Evolutionary conservation across 257 asterid species (phyloP), one percentile per base, ranked within the genome.

Genomic region (Ilex asprella): DNA sequence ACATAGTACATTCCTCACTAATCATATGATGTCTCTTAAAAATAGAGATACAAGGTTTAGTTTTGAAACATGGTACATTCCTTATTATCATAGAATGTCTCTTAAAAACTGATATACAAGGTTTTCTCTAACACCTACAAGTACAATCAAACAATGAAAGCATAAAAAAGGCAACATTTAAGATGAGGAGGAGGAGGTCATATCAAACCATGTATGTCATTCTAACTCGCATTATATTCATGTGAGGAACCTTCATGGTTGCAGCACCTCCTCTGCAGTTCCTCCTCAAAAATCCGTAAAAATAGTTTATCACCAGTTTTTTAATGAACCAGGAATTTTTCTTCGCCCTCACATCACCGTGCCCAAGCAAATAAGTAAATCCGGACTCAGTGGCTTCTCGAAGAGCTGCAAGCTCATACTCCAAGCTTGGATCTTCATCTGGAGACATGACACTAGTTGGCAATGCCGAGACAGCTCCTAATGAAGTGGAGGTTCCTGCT

Each of bases 251-350:
- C 59, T 73, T 84, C 95, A 93, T 75, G 1, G 92, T 90, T 1
- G 99, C 99, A 54, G 89, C 84, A 13, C 97, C 96, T 10, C 95
- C 97, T 50, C 99, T 85, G 76, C 97, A 93, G 68, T 89, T 93
- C 72, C 77, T 76, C 87, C 95, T 84, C 82, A 93, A 69, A 75
- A 87, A 89, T 5, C 95, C 86, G 30, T 93, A 93, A 54, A 89
- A 84, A 72, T 93, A 93, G 72, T 89, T 87, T 63, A 93, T 85
- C 0, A 71, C 82, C 54, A 93, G 76, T 59, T 89, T 93, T 88
- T 93, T 93, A 16, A 89, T 3, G 59, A 93, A 93, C 78, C 78
- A 69, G 0, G 97, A 89, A 49, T 81, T 76, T 77, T 89, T 93
- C 76, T 82, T 84, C 6, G 96, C 97, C 44, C 99, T 67, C 67